Evolutionary conservation across 2,329 filamentous ascomycete species (phyloP).

Genomic region (Exophiala oligosperma): DNA sequence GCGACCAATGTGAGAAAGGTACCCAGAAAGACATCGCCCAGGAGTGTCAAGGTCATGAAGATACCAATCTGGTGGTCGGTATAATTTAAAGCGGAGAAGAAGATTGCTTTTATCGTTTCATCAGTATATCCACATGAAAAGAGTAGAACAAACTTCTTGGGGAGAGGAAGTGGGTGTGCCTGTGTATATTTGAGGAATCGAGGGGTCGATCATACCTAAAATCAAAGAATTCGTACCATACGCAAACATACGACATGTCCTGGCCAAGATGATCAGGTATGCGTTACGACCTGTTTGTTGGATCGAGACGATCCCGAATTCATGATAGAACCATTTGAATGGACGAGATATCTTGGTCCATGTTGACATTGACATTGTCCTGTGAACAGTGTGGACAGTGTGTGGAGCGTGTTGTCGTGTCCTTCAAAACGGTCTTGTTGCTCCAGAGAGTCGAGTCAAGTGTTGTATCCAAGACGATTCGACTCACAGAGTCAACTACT

Average conservation of each 20-base stretch:
- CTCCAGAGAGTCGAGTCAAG: too few relatives aligned
- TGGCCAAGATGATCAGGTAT: slow-evolving; percentile 29
- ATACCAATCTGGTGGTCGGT: slow-evolving; percentile 57
- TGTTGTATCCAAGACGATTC: too few relatives aligned
- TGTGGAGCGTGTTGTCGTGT: too few relatives aligned
- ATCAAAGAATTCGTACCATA: slow-evolving; percentile 32
- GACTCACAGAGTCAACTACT: too few relatives aligned
- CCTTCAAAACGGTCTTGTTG: too few relatives aligned
- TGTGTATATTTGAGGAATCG: not conserved
- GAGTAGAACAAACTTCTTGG: too few relatives aligned
- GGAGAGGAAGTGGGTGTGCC: not conserved
- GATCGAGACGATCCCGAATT: slow-evolving; percentile 29
- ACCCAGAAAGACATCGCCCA: slow-evolving; percentile 61
- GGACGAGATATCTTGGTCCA: slow-evolving; percentile 6
- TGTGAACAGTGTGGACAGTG: not conserved
- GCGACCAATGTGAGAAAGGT: slow-evolving; percentile 60
- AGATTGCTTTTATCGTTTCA: slow-evolving; percentile 47
- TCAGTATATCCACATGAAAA: too few relatives aligned
- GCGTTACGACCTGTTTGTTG: slow-evolving; percentile 29
- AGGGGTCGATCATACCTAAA: slow-evolving; percentile 20
- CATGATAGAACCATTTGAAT: slow-evolving; percentile 30
- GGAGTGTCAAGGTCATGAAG: slow-evolving; percentile 66
- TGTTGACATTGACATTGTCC: slow-evolving; percentile 11
- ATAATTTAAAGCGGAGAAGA: slow-evolving; percentile 52
- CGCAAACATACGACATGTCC: slow-evolving; percentile 31